These are phyloP conservation scores for Colletotrichum euphorbiae DNA, from an alignment of 2,329 filamentous ascomycete species.

Conservation along the genomic window DNA sequence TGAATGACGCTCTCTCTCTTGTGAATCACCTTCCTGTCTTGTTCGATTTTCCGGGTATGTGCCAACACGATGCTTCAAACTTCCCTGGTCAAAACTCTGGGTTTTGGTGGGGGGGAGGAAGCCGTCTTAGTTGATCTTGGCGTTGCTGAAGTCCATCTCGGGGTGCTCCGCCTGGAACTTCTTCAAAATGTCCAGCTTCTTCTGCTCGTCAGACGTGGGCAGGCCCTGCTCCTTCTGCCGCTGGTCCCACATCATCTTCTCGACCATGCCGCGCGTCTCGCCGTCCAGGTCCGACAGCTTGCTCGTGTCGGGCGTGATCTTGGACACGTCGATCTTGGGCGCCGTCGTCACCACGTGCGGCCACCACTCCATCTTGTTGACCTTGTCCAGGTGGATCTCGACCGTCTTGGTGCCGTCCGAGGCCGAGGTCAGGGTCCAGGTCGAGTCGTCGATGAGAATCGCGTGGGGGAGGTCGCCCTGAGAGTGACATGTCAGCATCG, in stretches of 20 bases:
- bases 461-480: slow-evolving; percentile 88
- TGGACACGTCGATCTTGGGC: slow-evolving; percentile 93
- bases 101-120: too few species aligned
- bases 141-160: slow-evolving; percentile 79
- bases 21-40: not conserved
- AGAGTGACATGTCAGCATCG: not conserved
- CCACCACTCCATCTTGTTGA: slow-evolving; percentile 99
- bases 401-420: slow-evolving; percentile 75
- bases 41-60: not conserved
- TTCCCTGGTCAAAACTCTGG: too few species aligned
- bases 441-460: slow-evolving; percentile 86
- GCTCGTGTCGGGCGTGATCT: slow-evolving; percentile 93
- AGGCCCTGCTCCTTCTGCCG: slow-evolving; percentile 93
- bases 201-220: slow-evolving; percentile 93
- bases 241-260: slow-evolving; percentile 99
- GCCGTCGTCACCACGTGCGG: slow-evolving; percentile 87
- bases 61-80: too few species aligned
- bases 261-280: slow-evolving; percentile 95
- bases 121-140: slow-evolving; percentile 63
- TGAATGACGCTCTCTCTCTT: not conserved
- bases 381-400: slow-evolving; percentile 91
- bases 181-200: slow-evolving; percentile 91
- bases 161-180: slow-evolving; percentile 88
- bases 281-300: slow-evolving; percentile 94
- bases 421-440: slow-evolving; percentile 87